Base-by-base conservation (phyloP, 345 rosid species). In the Luvunga scandens region DNA sequence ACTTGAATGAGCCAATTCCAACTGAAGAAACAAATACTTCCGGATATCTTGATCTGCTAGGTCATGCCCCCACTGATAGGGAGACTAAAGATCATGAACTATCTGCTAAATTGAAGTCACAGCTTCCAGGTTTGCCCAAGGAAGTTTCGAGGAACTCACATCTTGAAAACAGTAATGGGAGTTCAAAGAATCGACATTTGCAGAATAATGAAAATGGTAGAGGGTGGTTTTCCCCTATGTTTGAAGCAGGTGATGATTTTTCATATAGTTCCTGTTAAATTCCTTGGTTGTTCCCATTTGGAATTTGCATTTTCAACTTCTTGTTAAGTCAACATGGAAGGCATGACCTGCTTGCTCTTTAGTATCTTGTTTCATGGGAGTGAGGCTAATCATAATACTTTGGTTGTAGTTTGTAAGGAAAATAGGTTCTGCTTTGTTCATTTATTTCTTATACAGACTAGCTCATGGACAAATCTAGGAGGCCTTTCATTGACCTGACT, bases 1-100 rank as follows among this genome's bases (percentile, higher is more conserved):
- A 96, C 87, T 84, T 96, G 86, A 96, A 93, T 79, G 90, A 91
- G 83, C 98, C 97, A n/a, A 72, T 88, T 73, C 87, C 73, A 76
- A 75, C 82, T 73, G 94, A 90, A 70, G 93, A 88, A 67, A 80
- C 77, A 62, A 77, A 76, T 68, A 75, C 80, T 81, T 82, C 89
- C 76, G 69, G 77, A 38, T 80, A 84, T 86, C 71, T 78, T 80
- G 78, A 84, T 81, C 73, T 61, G 83, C 36, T 80, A 36, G 78
- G 75, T 53, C 73, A 66, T 65, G 69, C 70, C 65, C 76, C 84
- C 72, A 72, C 72, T 77, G 79, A 79, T 71, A 83, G 80, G 57
- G 88, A 80, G 74, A 76, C 78, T 76, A 86, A 73, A 83, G 79
- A 79, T 59, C 86, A 73, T 78, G 87, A 83, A 65, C 62, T 73